A percentile compares a stretch with the other conserved stretches of the same genome.
phyloP scores from a whole-genome alignment of 2,329 filamentous ascomycete genomes.

The Pyricularia pennisetigena region DNA sequence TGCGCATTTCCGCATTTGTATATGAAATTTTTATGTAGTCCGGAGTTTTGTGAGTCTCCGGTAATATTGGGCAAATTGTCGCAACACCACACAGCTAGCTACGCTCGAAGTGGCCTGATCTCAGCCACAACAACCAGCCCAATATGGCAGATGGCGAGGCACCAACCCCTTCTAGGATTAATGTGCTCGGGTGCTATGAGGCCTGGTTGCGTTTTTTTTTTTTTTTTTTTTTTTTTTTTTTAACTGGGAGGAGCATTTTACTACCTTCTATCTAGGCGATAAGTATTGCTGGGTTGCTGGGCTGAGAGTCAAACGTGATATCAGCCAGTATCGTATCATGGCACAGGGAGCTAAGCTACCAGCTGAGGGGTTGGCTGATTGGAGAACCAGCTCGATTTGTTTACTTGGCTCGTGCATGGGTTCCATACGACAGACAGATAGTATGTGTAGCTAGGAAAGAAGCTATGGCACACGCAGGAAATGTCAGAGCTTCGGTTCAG shows the following conservation, averaged over 20 bases:
- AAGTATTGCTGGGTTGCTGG: no score
- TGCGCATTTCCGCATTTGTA: not conserved
- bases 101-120: not conserved
- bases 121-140: not conserved
- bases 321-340: no score
- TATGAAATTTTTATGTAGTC: no score
- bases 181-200: not conserved
- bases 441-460: not conserved
- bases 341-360: no score
- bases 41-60: not conserved
- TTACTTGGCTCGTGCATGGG: not conserved
- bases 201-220: not conserved
- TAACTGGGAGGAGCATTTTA: not conserved
- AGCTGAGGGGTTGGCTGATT: no score
- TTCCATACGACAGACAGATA: not conserved
- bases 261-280: not conserved
- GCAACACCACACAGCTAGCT: no score
- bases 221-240: not conserved
- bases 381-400: not conserved
- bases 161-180: not conserved
- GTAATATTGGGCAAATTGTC: not conserved
- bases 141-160: not conserved
- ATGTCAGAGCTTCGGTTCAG: not conserved
- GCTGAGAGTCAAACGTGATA: no score
- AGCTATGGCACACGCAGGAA: not conserved